These are phyloP conservation scores for Blumeria hordei DNA, from an alignment of 2,329 filamentous ascomycete species.

Conservation along the genomic window DNA sequence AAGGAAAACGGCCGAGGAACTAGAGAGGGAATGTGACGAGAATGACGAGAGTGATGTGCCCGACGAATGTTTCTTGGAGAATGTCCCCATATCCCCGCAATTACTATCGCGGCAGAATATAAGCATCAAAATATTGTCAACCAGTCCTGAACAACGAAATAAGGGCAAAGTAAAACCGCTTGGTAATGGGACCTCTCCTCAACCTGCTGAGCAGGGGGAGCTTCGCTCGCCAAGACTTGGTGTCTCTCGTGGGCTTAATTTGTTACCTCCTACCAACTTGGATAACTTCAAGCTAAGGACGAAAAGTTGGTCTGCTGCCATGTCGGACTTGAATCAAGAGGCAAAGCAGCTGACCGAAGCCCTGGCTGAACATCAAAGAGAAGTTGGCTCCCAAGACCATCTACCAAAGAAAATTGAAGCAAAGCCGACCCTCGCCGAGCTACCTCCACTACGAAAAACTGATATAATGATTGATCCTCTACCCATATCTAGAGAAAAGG, in stretches of 20 bases:
- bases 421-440: slow-evolving; percentile 41
- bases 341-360: slow-evolving; percentile 54
- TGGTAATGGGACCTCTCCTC: slow-evolving; percentile 38
- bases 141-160: slow-evolving; percentile 11
- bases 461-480: slow-evolving; percentile 70
- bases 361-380: slow-evolving; percentile 53
- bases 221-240: slow-evolving; percentile 21
- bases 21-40: slow-evolving; percentile 54
- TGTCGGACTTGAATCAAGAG: slow-evolving; percentile 45
- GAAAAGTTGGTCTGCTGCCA: slow-evolving; percentile 51
- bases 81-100: slow-evolving; percentile 54
- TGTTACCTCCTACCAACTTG: slow-evolving; percentile 30
- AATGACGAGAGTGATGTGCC: slow-evolving; percentile 60
- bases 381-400: slow-evolving; percentile 15
- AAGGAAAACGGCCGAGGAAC: slow-evolving; percentile 42
- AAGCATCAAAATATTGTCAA: slow-evolving; percentile 18
- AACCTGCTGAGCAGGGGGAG: slow-evolving; percentile 33
- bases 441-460: slow-evolving; percentile 29
- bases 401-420: slow-evolving; percentile 24
- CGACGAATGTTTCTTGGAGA: slow-evolving; percentile 56
- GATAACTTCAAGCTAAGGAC: slow-evolving; percentile 28
- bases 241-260: slow-evolving; percentile 13
- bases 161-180: slow-evolving; percentile 12
- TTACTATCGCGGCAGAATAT: slow-evolving; percentile 25
- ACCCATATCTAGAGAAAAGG: slow-evolving; percentile 67